Conservation (phyloP, 2,329 filamentous ascomycete species). For the Hypoxylon sp. region DNA sequence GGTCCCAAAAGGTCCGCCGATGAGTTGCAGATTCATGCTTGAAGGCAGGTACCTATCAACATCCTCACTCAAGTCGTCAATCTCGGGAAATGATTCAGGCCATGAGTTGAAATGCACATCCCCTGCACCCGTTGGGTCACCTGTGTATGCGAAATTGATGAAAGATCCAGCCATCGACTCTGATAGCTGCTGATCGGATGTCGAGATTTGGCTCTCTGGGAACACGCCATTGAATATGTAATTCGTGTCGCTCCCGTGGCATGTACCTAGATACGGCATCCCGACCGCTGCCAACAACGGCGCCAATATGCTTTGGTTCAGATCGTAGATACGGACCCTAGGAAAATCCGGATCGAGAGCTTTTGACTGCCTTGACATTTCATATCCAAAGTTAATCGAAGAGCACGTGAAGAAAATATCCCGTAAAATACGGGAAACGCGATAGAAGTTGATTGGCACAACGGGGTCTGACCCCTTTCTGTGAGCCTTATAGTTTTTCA, state of each 20-base stretch:
- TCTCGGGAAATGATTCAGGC: constrained; percentile 9
- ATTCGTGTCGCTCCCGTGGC: constrained; percentile 50
- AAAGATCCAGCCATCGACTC: not conserved
- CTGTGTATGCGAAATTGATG: constrained; percentile 14
- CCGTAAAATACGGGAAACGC: constrained; percentile 40
- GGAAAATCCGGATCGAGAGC: constrained; percentile 24
- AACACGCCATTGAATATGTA: constrained; percentile 50
- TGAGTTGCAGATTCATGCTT: not conserved
- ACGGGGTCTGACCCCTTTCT: constrained; percentile 43
- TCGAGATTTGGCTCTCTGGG: constrained; percentile 39
- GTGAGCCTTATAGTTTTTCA: constrained; percentile 40
- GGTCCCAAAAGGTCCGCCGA: not conserved
- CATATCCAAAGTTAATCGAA: constrained; percentile 43
- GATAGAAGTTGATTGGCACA: constrained; percentile 40
- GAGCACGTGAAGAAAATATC: constrained; percentile 47
- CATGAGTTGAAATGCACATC: constrained; percentile 4
- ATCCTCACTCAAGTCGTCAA: not conserved
- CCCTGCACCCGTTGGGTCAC: not conserved
- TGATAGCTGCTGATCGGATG: constrained; percentile 11
- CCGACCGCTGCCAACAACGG: constrained; percentile 45
- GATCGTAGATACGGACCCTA: constrained; percentile 46
- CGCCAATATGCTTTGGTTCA: constrained; percentile 53
- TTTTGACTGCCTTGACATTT: constrained; percentile 41
- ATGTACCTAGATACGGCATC: constrained; percentile 48
- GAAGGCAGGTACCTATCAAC: not conserved